Evolutionary conservation across 2,329 filamentous ascomycete species (phyloP).

Genomic region (Bisporella sp.): DNA sequence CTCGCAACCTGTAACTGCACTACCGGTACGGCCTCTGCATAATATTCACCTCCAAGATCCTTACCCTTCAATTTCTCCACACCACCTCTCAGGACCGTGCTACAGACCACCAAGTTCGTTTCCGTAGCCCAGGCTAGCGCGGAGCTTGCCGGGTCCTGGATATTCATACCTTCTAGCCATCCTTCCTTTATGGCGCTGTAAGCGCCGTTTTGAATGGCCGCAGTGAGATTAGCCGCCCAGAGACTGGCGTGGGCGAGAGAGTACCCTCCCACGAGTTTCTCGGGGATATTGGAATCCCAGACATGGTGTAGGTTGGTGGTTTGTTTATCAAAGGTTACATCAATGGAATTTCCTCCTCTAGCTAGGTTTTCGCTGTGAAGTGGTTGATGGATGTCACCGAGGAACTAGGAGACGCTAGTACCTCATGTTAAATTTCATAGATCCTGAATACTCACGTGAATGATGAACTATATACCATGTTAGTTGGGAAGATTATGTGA

Average conservation of each 20-base stretch:
- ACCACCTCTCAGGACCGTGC: conserved; percentile 55
- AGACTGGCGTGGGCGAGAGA: conserved; percentile 39
- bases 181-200: conserved; percentile 40
- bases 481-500: conserved; percentile 1
- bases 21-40: conserved; percentile 53
- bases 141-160: conserved; percentile 46
- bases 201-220: conserved; percentile 48
- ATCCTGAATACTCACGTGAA: conserved; percentile 23
- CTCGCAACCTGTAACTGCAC: conserved; percentile 61
- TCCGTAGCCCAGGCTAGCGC: conserved; percentile 58
- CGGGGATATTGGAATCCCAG: conserved; percentile 66
- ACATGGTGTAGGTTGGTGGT: conserved; percentile 63
- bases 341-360: conserved; percentile 61
- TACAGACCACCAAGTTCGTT: conserved; percentile 55
- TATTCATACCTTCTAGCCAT: conserved; percentile 53
- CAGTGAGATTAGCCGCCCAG: conserved; percentile 51
- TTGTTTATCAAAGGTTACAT: conserved; percentile 51
- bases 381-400: conserved; percentile 65
- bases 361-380: conserved; percentile 58
- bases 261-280: conserved; percentile 55
- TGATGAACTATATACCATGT: conserved; percentile 19
- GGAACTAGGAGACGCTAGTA: conserved; percentile 44
- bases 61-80: conserved; percentile 47
- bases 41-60: conserved; percentile 59
- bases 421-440: too few species aligned